Base-by-base conservation (phyloP, 2,329 filamentous ascomycete species). In the Juglanconis juglandina region DNA sequence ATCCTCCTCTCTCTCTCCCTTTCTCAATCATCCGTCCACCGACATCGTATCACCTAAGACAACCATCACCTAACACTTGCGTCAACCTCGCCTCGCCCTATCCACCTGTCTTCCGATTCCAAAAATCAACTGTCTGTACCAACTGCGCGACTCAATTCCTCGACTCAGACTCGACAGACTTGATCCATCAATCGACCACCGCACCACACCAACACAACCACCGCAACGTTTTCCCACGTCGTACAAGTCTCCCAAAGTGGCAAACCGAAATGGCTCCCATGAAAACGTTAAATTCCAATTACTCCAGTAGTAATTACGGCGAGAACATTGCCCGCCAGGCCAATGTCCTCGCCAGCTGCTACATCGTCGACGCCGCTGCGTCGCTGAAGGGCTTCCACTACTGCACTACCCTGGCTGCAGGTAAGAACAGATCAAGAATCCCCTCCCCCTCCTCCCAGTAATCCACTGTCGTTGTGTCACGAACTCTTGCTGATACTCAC, bases 301-400 rank as follows among this genome's bases (percentile, higher is more conserved):
- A 82, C 82, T 86, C 83, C 85, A 90, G 83, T 87, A 89, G 86
- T 90, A 90, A 83, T 86, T 90, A 87, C 84, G 84, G 86, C 83
- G 85, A 85, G 81, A 82, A 78, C 79, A 79, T 79, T 77, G 80
- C 75, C 78, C 82, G 83, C 70, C 80, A 81, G 76, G 82, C 86
- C 80, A 89, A 90, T 76, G 87, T 95, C 77, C 88, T 94, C 80
- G 92, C 93, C 79, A 93, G 88, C 76, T 96, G 92, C 85, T 97
- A 96, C 80, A 81, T 90, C 70, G 91, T 94, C 76, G 87, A 93
- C 77, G 80, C 80, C 71, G 83, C 87, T 69, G 83, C 87, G 75
- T 83, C 81, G 72, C 83, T 96, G 70, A 87, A 88, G 75, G 90
- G 90, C 75, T 89, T 95, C 80, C 92, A 96, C 82, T 96, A 96